Conservation (phyloP, 305 asterid species). For the Fraxinus ornus region DNA sequence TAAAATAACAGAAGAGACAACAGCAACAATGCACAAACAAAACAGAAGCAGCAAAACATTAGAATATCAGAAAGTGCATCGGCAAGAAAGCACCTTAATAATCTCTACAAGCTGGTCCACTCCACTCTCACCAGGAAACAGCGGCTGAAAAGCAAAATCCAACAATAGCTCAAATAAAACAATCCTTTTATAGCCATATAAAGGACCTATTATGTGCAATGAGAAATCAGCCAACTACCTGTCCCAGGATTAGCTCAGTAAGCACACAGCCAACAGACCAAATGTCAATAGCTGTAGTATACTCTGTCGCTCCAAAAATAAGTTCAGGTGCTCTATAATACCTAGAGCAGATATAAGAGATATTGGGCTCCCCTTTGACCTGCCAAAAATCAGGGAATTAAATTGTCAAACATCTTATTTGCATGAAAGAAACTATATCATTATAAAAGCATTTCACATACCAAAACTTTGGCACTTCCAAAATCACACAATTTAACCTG, state of each 20-base stretch:
- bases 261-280: conserved; percentile 99
- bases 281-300: conserved; percentile 79
- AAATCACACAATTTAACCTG: conserved; percentile 76
- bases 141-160: conserved; percentile 34
- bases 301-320: conserved; percentile 97
- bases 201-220: conserved; percentile 5
- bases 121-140: conserved; percentile 64
- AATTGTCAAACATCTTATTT: conserved; percentile 5
- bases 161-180: neutral
- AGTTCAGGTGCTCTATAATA: conserved; percentile 98
- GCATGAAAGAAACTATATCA: conserved; percentile 4
- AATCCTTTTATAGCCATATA: neutral
- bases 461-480: conserved; percentile 79
- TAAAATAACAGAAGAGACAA: neutral
- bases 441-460: conserved; percentile 24
- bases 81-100: conserved; percentile 62
- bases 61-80: neutral
- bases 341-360: conserved; percentile 95
- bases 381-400: conserved; percentile 32
- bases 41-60: neutral
- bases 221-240: conserved; percentile 40
- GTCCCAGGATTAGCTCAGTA: conserved; percentile 94
- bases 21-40: neutral
- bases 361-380: conserved; percentile 98
- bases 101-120: conserved; percentile 68